These are phyloP conservation scores for Xylariaceae sp. DNA, from an alignment of 2,329 filamentous ascomycete genomes.

Conservation along the genomic window DNA sequence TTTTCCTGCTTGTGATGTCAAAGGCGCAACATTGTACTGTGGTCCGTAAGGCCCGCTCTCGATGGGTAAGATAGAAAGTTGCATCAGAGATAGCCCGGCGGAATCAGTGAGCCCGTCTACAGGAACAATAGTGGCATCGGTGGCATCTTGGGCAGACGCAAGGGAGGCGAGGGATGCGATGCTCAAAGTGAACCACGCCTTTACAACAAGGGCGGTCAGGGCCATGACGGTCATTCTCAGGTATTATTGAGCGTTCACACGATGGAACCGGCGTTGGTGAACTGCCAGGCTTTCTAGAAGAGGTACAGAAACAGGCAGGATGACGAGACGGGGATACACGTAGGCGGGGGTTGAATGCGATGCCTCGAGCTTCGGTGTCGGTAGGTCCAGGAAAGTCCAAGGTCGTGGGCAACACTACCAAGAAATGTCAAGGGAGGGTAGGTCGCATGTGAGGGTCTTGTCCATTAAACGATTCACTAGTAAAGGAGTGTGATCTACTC, in stretches of 20 bases:
- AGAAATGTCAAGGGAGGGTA: conserved; percentile 26
- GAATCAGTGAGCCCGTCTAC: conserved; percentile 28
- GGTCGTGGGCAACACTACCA: conserved; percentile 19
- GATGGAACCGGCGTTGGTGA: conserved; percentile 31
- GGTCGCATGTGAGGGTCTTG: conserved; percentile 33
- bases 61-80: conserved; percentile 27
- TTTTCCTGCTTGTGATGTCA: conserved; percentile 37
- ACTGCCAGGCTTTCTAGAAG: conserved; percentile 10
- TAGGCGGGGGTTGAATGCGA: not conserved
- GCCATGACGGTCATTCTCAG: conserved; percentile 47
- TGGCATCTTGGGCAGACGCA: conserved; percentile 45
- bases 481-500: conserved; percentile 20
- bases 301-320: not conserved
- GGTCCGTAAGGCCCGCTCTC: conserved; percentile 21
- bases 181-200: conserved; percentile 43
- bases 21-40: conserved; percentile 37
- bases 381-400: not conserved
- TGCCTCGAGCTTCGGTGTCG: conserved; percentile 1
- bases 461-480: too few relatives aligned
- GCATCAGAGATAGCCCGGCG: conserved; percentile 33
- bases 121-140: conserved; percentile 37
- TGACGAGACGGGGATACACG: not conserved
- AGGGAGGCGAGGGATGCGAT: conserved; percentile 43
- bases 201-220: conserved; percentile 41
- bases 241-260: conserved; percentile 29